Evolutionary conservation across 2,329 filamentous ascomycete species (phyloP), one percentile per base, ranked within the genome.

Genomic region (Epichloe scottii): DNA sequence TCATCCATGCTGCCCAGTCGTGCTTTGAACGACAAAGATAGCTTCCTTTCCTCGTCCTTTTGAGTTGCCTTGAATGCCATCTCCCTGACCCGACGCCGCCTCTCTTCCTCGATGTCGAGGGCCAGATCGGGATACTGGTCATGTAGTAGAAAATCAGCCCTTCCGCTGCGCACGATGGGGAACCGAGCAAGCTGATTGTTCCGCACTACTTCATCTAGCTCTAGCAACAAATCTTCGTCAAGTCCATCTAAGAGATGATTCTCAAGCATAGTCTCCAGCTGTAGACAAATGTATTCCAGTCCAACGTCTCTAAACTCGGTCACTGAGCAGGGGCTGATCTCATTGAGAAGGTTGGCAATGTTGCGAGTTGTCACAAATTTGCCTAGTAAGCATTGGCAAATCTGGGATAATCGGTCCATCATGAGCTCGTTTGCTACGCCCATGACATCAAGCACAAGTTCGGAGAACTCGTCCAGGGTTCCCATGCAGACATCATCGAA

Each of bases 381-480:
- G 37, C 89, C 90, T 53, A 97, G 78, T 21, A 89, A 70, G 53
- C 79, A 82, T 64, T 98, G 93, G 64, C 93, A 97, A 30, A 94
- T 82, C 63, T 95, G 87, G 5, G 88, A 89, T 5, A 98, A 71
- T 6, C 90, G 79, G 63, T 96, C 89, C 45, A 98, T 77, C 90
- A 98, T 96, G 52, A 98, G 71, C 66, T 98, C 91, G 62, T 98
- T 93, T 12, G 90, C 89, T 49, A 88, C 84, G 51, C 82, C 82
- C 77, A 97, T 84, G 43, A 97, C 87, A 59, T 95, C 89, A 69
- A 97, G 78, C 8, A 96, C 77, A n/a, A 93, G 72, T 59, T 97
- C 89, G 4, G 90, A 81, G 55, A 95, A 89, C 44, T 89, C 85
- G 57, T 96, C 89, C 5, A 95, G 68, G 54, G 84, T 82, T 15